Evolutionary conservation across 2,329 filamentous ascomycete genomes (phyloP).

Genomic region (Acrocalymma vagum): DNA sequence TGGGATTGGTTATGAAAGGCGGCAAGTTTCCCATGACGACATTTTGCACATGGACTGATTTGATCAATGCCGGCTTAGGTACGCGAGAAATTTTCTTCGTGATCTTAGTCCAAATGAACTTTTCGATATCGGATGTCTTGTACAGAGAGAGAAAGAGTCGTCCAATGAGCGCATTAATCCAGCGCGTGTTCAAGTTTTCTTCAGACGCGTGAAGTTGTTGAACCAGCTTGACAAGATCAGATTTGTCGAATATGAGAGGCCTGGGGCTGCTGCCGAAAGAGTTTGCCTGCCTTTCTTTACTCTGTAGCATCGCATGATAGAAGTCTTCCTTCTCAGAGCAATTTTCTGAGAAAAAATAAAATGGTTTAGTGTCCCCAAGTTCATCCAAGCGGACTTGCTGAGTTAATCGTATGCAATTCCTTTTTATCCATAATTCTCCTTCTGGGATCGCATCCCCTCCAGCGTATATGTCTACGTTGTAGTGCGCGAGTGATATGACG

Average conservation of each 20-base stretch:
- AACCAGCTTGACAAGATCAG: slow-evolving; percentile 87
- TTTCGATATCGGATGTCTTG: slow-evolving; percentile 82
- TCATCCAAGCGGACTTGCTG: slow-evolving; percentile 66
- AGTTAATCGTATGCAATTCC: slow-evolving; percentile 86
- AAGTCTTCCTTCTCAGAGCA: slow-evolving; percentile 98
- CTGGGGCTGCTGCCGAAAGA: slow-evolving; percentile 66
- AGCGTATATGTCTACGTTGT: slow-evolving; percentile 84
- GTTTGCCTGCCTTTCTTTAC: slow-evolving; percentile 71
- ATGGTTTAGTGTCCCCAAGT: slow-evolving; percentile 76
- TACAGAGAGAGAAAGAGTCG: slow-evolving; percentile 89
- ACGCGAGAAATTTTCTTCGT: slow-evolving; percentile 96
- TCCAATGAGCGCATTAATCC: slow-evolving; percentile 92
- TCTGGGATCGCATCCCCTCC: slow-evolving; percentile 82
- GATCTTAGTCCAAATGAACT: slow-evolving; percentile 82
- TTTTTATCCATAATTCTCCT: slow-evolving; percentile 94
- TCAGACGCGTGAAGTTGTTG: slow-evolving; percentile 91
- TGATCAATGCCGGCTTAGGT: slow-evolving; percentile 89
- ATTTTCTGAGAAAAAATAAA: slow-evolving; percentile 94
- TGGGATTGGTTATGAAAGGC: slow-evolving; percentile 87
- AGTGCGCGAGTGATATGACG: slow-evolving; percentile 90
- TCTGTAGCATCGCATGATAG: slow-evolving; percentile 89
- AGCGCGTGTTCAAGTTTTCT: slow-evolving; percentile 87
- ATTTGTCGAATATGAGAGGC: slow-evolving; percentile 80
- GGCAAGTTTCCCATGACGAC: slow-evolving; percentile 88
- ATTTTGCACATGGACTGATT: slow-evolving; percentile 79